These are phyloP conservation scores for Lentinula edodes DNA, from an alignment of 768 basidiomycete species.

Conservation along the genomic window DNA sequence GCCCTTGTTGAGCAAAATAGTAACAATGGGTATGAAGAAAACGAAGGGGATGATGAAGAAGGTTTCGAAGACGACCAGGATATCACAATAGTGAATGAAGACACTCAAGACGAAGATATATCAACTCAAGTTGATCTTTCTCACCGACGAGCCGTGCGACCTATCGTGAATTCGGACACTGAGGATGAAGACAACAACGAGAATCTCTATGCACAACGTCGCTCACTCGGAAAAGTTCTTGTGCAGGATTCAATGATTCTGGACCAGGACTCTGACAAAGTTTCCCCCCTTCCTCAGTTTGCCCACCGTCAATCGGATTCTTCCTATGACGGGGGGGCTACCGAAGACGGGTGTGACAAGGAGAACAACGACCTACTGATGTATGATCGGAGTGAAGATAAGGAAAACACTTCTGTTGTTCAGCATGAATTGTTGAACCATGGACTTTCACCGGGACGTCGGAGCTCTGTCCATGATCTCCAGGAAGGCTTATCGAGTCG, in stretches of 20 bases:
- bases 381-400: conserved; percentile 70
- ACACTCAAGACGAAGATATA: conserved; percentile 19
- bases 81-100: conserved; percentile 19
- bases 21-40: conserved; percentile 14
- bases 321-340: conserved; percentile 42
- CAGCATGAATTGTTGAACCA: conserved; percentile 27
- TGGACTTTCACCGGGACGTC: conserved; percentile 16
- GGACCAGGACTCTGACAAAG: background rate
- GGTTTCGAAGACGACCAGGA: conserved; percentile 22
- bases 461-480: conserved; percentile 20
- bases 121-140: conserved; percentile 19
- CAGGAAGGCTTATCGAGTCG: conserved; percentile 21
- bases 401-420: conserved; percentile 66
- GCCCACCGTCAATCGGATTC: conserved; percentile 36
- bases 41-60: conserved; percentile 18
- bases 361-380: conserved; percentile 61
- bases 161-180: conserved; percentile 53
- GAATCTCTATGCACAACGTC: conserved; percentile 14
- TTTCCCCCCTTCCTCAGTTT: background rate
- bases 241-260: conserved; percentile 18
- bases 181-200: conserved; percentile 39
- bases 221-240: conserved; percentile 14
- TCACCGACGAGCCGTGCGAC: conserved; percentile 23
- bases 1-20: conserved; percentile 20
- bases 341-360: conserved; percentile 67